Conservation (phyloP, 2,329 filamentous ascomycete species). For the Alternaria solani region DNA sequence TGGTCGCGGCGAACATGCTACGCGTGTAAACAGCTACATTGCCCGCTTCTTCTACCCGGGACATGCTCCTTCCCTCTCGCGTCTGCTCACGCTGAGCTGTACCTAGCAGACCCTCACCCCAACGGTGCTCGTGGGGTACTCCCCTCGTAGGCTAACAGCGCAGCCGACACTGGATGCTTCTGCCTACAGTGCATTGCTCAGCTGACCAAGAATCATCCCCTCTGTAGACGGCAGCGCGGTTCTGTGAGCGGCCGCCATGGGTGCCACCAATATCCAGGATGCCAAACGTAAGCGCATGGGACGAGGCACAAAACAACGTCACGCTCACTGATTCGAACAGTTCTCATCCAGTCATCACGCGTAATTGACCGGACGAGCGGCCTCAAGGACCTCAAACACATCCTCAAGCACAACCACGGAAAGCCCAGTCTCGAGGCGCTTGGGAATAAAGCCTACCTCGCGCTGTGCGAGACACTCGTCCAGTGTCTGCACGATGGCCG, state of each 20-base stretch:
- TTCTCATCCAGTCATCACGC: conserved; percentile 39
- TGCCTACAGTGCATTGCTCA: neutral
- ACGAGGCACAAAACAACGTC: neutral
- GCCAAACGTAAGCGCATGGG: conserved; percentile 39
- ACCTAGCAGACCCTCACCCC: neutral
- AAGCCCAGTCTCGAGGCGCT: conserved; percentile 58
- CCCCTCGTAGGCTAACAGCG: neutral
- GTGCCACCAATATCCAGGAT: conserved; percentile 45
- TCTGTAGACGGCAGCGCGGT: conserved; percentile 13
- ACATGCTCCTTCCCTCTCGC: conserved; percentile 11
- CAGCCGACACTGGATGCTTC: neutral
- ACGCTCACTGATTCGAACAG: conserved; percentile 29
- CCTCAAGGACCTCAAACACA: conserved; percentile 63
- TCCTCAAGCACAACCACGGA: conserved; percentile 62
- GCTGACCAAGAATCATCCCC: neutral
- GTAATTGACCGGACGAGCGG: conserved; percentile 59
- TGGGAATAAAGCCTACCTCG: conserved; percentile 80
- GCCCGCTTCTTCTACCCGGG: neutral
- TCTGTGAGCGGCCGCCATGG: conserved; percentile 33
- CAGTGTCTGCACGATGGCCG: conserved; percentile 73
- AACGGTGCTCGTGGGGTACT: neutral
- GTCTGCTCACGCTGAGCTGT: neutral
- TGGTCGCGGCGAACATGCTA: neutral
- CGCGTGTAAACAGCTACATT: neutral
- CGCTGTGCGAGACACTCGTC: conserved; percentile 83